Conservation (phyloP, 164 flowering plant genomes). For the Malania oleifera region DNA sequence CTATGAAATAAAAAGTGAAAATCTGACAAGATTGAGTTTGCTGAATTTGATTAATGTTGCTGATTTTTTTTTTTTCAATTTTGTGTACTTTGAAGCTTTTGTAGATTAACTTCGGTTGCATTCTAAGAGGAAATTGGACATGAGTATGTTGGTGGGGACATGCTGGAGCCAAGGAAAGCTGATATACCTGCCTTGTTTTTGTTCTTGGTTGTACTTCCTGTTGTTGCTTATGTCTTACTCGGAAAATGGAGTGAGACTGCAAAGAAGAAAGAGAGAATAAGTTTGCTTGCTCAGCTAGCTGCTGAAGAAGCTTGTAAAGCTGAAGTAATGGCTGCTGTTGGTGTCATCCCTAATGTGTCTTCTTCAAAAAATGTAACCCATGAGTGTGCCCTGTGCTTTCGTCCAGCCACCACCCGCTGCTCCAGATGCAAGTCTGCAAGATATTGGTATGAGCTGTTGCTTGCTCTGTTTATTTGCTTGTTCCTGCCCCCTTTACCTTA, state of each 20-base stretch:
- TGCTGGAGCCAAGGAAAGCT: slow-evolving; percentile 91
- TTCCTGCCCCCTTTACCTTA: background rate
- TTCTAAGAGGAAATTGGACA: slow-evolving; percentile 40
- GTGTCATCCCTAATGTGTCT: slow-evolving; percentile 34
- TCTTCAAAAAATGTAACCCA: slow-evolving; percentile 34
- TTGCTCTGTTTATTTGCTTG: background rate
- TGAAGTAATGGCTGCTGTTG: slow-evolving; percentile 41
- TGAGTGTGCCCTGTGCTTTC: slow-evolving; percentile 70
- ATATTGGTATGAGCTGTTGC: slow-evolving; percentile 53
- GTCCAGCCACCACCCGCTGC: slow-evolving; percentile 83
- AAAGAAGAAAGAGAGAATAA: slow-evolving; percentile 58
- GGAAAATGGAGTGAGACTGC: slow-evolving; percentile 82
- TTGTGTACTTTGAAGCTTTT: slow-evolving; percentile 7
- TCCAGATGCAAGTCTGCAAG: slow-evolving; percentile 82
- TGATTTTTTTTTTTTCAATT: background rate
- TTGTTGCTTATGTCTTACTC: slow-evolving; percentile 65
- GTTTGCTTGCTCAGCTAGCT: slow-evolving; percentile 64
- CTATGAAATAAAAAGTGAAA: no score
- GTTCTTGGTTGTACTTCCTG: slow-evolving; percentile 74
- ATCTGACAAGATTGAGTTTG: background rate
- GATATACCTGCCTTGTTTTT: slow-evolving; percentile 67
- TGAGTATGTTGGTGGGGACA: slow-evolving; percentile 71
- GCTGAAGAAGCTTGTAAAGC: slow-evolving; percentile 56
- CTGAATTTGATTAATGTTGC: background rate
- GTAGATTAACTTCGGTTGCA: slow-evolving; percentile 15